Evolutionary conservation across 179 eudicot species (phyloP), one percentile per base, ranked within the genome.

Genomic region (Corrigiola litoralis): DNA sequence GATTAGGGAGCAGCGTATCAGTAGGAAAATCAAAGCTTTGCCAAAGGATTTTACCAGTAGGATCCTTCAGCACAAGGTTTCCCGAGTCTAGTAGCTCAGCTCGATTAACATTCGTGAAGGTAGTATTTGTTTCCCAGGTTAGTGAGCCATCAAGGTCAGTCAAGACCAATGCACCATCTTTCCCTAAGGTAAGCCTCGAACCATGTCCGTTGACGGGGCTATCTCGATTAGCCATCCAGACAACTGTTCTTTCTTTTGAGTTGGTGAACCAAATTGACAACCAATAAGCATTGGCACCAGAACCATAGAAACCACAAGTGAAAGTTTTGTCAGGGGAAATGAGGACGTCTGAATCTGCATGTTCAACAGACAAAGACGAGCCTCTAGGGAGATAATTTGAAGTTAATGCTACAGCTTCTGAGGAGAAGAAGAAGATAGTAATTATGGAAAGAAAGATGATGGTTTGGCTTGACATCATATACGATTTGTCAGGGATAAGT

Each of bases 11-110:
- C 54, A 85, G 78, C 14, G 94, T 85, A 69, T 87, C 82, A 10
- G 87, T 84, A 5, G 89, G 87, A 61, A 56, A 82, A 82, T 87
- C 89, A 72, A 84, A 84, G 75, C 92, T 87, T 60, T 87, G 89
- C 87, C 94, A 87, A 17, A 84, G 65, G 40, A 79, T 59, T 2
- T 73, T 69, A 74, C 80, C 86, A 28, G n/a, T 17, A 17, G 46
- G 42, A 63, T 68, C 72, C 10, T 33, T 76, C 11, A 87, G 55
- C 36, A 87, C 84, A 18, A 87, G 84, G 64, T 84, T 87, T 0
- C 94, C 94, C 1, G 82, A 57, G 23, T 77, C 49, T 1, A 77
- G 77, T 31, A 85, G 82, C 76, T 78, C 77, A 5, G 81, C 79
- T 70, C 52, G 66, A 18, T 61, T 54, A 23, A 45, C 82, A 25